phyloP scores from a whole-genome alignment of 768 basidiomycete genomes.

The Pleurotus djamor region DNA sequence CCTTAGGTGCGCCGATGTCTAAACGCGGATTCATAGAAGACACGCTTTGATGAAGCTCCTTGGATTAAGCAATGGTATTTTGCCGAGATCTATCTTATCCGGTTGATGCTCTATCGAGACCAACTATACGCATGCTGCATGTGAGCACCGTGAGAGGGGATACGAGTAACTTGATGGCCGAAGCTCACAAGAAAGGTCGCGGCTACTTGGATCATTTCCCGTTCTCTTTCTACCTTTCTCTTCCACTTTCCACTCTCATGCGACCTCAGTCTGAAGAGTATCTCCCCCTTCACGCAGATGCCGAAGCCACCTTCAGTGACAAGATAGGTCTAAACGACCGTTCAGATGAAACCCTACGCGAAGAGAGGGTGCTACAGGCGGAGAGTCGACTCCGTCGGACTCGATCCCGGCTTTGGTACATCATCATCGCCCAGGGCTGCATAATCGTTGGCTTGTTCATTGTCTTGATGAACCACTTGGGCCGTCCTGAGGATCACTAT shows the following conservation, averaged over 20 bases:
- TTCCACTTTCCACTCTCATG: not conserved
- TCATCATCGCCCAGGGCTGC: not conserved
- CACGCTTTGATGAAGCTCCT: too few species aligned
- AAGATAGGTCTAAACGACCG: not conserved
- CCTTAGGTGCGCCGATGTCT: too few species aligned
- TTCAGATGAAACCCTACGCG: not conserved
- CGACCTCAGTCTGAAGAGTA: not conserved
- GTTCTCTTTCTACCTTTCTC: not conserved
- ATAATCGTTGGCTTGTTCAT: not conserved
- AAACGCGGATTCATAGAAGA: too few species aligned
- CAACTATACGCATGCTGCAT: too few species aligned
- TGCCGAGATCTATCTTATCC: too few species aligned
- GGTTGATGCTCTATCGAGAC: too few species aligned
- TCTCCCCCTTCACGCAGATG: not conserved
- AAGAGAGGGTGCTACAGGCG: not conserved
- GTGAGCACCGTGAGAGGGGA: too few species aligned
- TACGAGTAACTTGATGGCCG: too few species aligned
- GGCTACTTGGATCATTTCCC: too few species aligned
- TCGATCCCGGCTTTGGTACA: not conserved
- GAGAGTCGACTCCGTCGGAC: not conserved
- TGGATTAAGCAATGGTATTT: too few species aligned
- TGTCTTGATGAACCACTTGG: not conserved
- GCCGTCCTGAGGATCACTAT: not conserved
- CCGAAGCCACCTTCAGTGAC: not conserved
- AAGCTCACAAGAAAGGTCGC: too few species aligned